Conservation (phyloP, 2,329 filamentous ascomycete species). For the Colletotrichum costaricense region DNA sequence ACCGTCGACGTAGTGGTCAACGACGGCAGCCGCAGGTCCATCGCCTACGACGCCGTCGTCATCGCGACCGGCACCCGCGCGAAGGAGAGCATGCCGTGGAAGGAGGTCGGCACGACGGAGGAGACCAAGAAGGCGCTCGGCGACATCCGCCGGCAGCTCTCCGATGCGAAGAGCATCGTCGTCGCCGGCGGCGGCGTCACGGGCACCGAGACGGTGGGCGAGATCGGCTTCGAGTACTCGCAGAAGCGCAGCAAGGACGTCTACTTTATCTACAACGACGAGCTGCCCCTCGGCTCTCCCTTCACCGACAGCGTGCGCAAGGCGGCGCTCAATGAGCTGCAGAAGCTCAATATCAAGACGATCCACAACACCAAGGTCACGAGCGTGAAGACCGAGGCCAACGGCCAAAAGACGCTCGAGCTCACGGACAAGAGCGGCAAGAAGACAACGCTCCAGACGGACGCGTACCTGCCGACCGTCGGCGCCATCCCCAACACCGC, state of each 20-base stretch:
- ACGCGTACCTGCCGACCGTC: constrained; percentile 60
- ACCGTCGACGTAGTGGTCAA: constrained; percentile 50
- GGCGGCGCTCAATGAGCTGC: constrained; percentile 51
- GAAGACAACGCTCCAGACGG: constrained; percentile 51
- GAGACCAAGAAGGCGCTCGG: constrained; percentile 54
- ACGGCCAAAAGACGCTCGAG: constrained; percentile 46
- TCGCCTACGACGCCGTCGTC: constrained; percentile 63
- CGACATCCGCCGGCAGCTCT: constrained; percentile 50
- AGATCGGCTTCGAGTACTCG: constrained; percentile 61
- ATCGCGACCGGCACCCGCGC: constrained; percentile 63
- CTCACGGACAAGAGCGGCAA: constrained; percentile 47
- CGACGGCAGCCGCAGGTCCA: constrained; percentile 42
- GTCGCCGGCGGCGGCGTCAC: constrained; percentile 63
- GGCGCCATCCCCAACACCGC: constrained; percentile 58
- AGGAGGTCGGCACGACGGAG: constrained; percentile 55
- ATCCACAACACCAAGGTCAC: constrained; percentile 53
- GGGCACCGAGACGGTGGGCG: constrained; percentile 62
- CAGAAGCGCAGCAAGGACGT: constrained; percentile 57
- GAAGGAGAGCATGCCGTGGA: constrained; percentile 60
- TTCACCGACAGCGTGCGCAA: constrained; percentile 52
- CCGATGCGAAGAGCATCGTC: constrained; percentile 58
- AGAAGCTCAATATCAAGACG: constrained; percentile 56
- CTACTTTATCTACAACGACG: constrained; percentile 53
- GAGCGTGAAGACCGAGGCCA: constrained; percentile 32
- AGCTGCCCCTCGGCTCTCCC: constrained; percentile 50